phyloP scores from a whole-genome alignment of 305 asterid species.

The Solanum aculeatissimum region DNA sequence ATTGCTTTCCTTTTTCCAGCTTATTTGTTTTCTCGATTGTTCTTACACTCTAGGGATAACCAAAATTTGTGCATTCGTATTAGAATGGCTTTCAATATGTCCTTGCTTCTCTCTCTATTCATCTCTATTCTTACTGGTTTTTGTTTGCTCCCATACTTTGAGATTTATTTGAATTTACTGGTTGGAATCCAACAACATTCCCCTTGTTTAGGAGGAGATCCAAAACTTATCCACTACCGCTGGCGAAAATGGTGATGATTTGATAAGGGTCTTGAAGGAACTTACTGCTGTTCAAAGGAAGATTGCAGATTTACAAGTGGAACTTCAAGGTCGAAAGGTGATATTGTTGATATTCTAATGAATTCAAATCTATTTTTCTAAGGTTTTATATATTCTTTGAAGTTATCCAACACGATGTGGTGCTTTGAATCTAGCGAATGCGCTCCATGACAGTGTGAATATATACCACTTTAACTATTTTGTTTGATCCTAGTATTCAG shows the following conservation, averaged over 20 bases:
- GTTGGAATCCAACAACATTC: neutral
- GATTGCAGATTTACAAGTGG: constrained; percentile 95
- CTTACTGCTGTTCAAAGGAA: constrained; percentile 84
- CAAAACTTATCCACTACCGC: constrained; percentile 44
- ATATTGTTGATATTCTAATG: neutral
- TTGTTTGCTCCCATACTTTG: neutral
- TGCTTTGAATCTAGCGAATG: neutral
- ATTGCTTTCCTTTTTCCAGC: neutral
- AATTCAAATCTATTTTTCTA: neutral
- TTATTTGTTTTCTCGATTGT: neutral
- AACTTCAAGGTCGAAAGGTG: constrained; percentile 99
- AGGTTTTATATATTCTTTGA: neutral
- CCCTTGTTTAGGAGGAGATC: constrained; percentile 56
- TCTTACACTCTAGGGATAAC: neutral
- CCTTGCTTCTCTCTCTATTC: neutral
- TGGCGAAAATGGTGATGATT: constrained; percentile 75
- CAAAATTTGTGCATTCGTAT: neutral
- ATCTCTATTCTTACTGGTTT: neutral
- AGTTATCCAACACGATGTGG: neutral
- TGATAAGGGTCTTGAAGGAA: constrained; percentile 83
- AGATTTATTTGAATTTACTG: neutral
- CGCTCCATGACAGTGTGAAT: neutral
- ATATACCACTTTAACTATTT: neutral
- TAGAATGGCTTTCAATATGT: neutral
- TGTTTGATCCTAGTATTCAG: neutral